Conservation (phyloP, 495 filamentous ascomycete genomes). For the Aspergillus bertholletiae region DNA sequence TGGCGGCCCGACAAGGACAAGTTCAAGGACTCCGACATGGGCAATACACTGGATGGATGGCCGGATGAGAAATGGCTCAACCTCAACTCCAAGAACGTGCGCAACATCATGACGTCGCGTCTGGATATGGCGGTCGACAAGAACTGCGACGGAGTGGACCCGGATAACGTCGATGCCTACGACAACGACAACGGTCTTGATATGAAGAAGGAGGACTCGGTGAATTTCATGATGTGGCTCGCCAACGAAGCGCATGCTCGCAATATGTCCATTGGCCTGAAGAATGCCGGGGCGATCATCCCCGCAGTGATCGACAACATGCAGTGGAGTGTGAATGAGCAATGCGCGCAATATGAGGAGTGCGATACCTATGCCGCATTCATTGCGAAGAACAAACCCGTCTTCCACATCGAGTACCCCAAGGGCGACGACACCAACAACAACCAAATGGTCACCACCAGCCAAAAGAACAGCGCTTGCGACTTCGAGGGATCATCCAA, state of each 20-base stretch:
- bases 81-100: constrained; percentile 50
- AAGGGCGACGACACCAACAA: constrained; percentile 40
- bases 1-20: constrained; percentile 52
- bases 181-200: constrained; percentile 52
- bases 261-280: constrained; percentile 56
- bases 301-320: constrained; percentile 50
- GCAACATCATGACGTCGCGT: constrained; percentile 56
- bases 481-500: constrained; percentile 31
- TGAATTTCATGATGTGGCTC: constrained; percentile 58
- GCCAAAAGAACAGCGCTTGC: constrained; percentile 31
- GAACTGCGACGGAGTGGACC: constrained; percentile 69
- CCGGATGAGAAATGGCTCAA: constrained; percentile 65
- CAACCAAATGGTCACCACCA: constrained; percentile 25
- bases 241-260: constrained; percentile 45
- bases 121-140: constrained; percentile 54
- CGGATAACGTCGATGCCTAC: constrained; percentile 71
- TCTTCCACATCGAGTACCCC: constrained; percentile 73
- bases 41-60: constrained; percentile 56
- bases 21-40: constrained; percentile 52
- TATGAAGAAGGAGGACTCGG: constrained; percentile 51
- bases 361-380: constrained; percentile 57
- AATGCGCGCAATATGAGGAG: constrained; percentile 59
- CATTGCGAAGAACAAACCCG: constrained; percentile 56
- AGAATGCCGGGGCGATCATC: constrained; percentile 63
- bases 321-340: constrained; percentile 71